Conservation (phyloP, 208 protist genomes). For the Trichomonas tenax region DNA sequence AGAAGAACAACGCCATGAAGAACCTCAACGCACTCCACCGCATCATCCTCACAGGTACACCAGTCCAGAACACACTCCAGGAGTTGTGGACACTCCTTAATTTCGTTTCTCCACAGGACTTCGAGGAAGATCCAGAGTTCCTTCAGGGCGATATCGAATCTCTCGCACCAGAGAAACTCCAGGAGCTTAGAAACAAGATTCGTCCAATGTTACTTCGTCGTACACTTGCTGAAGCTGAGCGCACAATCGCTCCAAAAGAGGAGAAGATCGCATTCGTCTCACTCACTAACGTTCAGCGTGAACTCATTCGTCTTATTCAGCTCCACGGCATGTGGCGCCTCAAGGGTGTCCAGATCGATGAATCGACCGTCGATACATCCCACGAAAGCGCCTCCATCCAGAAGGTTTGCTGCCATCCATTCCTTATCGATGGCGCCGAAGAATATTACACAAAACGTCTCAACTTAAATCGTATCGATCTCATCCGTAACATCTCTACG, state of each 20-base stretch:
- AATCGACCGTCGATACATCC: background rate
- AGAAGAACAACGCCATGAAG: constrained; percentile 68
- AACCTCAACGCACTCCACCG: constrained; percentile 67
- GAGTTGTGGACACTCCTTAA: constrained; percentile 63
- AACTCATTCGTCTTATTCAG: background rate
- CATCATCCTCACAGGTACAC: constrained; percentile 57
- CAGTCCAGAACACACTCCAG: constrained; percentile 43
- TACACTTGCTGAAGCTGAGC: background rate
- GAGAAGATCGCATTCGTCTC: background rate
- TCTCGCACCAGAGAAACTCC: background rate
- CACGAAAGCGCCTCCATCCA: constrained; percentile 38
- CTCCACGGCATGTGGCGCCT: background rate
- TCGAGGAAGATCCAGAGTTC: constrained; percentile 44
- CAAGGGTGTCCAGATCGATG: background rate
- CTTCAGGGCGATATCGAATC: constrained; percentile 57
- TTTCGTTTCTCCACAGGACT: constrained; percentile 58
- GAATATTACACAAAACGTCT: constrained; percentile 27
- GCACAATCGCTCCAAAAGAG: background rate
- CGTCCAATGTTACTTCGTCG: background rate
- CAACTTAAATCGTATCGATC: background rate
- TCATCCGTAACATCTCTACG: background rate
- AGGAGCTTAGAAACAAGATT: background rate
- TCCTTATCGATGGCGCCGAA: constrained; percentile 77
- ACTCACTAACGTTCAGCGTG: background rate
- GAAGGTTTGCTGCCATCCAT: constrained; percentile 75